Percentiles rank a stretch among this genome's conserved stretches.
phyloP scores from a whole-genome alignment of 2,329 filamentous ascomycete genomes.

The Monilinia aucupariae region DNA sequence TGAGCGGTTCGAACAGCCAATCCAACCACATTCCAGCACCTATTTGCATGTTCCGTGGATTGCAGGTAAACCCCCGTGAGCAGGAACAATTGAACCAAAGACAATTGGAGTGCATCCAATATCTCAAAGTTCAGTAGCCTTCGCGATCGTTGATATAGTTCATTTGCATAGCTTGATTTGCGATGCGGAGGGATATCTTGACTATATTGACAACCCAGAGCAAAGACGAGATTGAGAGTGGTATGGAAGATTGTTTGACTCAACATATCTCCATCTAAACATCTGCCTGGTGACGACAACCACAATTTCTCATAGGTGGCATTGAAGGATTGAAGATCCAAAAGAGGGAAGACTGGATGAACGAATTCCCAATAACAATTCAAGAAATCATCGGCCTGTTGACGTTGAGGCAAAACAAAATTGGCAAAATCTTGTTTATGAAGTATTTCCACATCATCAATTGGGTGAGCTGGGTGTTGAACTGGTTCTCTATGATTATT shows the following conservation, averaged over 20 bases:
- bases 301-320: constrained; percentile 21
- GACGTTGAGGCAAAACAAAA: constrained; percentile 22
- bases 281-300: constrained; percentile 10
- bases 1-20: constrained; percentile 34
- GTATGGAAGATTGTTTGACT: constrained; percentile 23
- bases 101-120: constrained; percentile 29
- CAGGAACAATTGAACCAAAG: constrained; percentile 33
- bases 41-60: constrained; percentile 30
- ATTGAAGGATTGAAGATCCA: constrained; percentile 21
- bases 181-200: constrained; percentile 15
- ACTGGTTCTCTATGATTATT: neutral
- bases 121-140: constrained; percentile 30
- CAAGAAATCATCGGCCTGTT: constrained; percentile 24
- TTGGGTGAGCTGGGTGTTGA: neutral
- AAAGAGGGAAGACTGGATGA: constrained; percentile 26
- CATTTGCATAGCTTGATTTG: constrained; percentile 21
- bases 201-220: constrained; percentile 32
- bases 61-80: constrained; percentile 33
- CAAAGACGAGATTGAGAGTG: constrained; percentile 34
- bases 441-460: constrained; percentile 6
- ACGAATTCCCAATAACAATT: constrained; percentile 24
- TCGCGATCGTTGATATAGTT: constrained; percentile 32
- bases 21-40: constrained; percentile 34
- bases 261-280: constrained; percentile 3
- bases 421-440: constrained; percentile 14